These are phyloP conservation scores for Nicotiana sylvestris DNA, from an alignment of 257 asterid species.

Conservation along the genomic window DNA sequence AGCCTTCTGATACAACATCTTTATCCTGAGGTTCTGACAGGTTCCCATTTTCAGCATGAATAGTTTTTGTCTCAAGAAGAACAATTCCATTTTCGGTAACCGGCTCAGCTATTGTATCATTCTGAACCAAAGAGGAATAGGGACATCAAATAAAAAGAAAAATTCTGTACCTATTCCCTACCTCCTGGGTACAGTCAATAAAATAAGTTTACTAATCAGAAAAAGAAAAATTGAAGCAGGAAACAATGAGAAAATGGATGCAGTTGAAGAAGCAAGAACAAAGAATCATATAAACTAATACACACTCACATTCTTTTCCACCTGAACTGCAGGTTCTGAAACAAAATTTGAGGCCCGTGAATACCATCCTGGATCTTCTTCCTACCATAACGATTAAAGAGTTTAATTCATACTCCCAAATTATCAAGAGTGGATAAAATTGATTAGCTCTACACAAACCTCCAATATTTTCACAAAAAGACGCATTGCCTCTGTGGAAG, in stretches of 20 bases:
- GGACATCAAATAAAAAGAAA: constrained; percentile 9
- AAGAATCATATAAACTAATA: constrained; percentile 5
- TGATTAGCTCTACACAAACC: constrained; percentile 41
- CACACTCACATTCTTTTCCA: constrained; percentile 74
- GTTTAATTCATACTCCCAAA: constrained; percentile 2
- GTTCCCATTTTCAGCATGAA: constrained; percentile 67
- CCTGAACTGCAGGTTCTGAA: constrained; percentile 64
- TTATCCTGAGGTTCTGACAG: constrained; percentile 69
- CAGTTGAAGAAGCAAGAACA: constrained; percentile 11
- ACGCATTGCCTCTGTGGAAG: constrained; percentile 94
- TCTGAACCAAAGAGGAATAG: constrained; percentile 41
- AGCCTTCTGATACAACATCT: constrained; percentile 70
- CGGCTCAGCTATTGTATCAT: constrained; percentile 43
- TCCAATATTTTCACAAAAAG: constrained; percentile 94
- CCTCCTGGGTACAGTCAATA: too few relatives aligned
- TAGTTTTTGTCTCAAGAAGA: constrained; percentile 45
- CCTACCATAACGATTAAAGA: constrained; percentile 41
- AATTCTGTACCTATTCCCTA: too few relatives aligned
- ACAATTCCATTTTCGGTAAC: constrained; percentile 53
- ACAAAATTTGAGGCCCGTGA: constrained; percentile 71
- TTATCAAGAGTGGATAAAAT: constrained; percentile 11
- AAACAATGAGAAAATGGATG: constrained; percentile 8
- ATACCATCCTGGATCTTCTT: constrained; percentile 98
- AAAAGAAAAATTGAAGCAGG: constrained; percentile 1
- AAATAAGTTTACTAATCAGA: too few relatives aligned